Conservation (phyloP, 495 filamentous ascomycete species). For the Lasiosphaeria ovina region DNA sequence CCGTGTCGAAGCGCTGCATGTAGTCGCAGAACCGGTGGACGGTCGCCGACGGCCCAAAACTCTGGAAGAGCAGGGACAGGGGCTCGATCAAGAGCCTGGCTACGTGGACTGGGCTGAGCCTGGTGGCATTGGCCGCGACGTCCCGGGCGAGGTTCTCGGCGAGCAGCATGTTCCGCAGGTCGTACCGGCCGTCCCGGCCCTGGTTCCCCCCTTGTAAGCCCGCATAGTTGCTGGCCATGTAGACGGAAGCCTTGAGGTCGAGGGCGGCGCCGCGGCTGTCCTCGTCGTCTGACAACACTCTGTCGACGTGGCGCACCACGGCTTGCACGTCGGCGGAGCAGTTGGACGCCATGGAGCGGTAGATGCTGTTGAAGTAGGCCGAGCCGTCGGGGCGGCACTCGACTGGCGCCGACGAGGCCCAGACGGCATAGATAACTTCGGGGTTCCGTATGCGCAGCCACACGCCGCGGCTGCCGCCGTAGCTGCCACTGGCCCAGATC, state of each 20-base stretch:
- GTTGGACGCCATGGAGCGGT: background rate
- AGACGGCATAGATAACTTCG: background rate
- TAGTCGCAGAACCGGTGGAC: constrained; percentile 2
- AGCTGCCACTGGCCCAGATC: background rate
- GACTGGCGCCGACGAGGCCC: background rate
- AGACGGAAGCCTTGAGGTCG: background rate
- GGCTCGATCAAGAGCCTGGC: background rate
- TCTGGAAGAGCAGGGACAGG: background rate
- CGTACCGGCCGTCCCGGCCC: background rate
- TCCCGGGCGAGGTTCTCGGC: background rate
- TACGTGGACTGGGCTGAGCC: background rate
- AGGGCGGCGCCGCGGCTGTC: background rate
- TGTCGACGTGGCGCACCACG: background rate
- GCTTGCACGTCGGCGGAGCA: background rate
- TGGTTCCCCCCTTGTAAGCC: background rate
- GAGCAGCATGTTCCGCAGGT: background rate
- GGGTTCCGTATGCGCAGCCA: background rate
- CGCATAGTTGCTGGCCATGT: background rate
- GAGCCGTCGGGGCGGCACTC: background rate
- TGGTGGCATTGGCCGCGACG: background rate
- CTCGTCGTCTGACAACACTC: background rate
- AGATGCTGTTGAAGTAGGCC: background rate
- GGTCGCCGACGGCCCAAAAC: background rate
- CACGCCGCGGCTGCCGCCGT: background rate
- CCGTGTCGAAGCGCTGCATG: background rate